Evolutionary conservation across 1,139 yeast genomes (phyloP), one percentile per base, ranked within the genome.

Genomic region (Nakaseomyces kungkrabaensis): DNA sequence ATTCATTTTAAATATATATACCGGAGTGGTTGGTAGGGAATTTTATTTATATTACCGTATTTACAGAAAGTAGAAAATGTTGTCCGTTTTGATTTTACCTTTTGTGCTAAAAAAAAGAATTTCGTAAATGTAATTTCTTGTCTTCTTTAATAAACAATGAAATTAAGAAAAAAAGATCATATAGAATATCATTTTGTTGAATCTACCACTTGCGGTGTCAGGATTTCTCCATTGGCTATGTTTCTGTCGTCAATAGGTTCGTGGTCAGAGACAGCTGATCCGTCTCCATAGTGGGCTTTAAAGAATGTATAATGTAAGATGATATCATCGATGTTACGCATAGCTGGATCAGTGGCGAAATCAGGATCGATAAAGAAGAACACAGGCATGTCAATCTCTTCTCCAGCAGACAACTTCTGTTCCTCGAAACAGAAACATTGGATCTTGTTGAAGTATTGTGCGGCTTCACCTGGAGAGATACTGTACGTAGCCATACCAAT

Each of bases 381-480:
- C 17, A 92, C 90, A 0, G 99, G 99, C 98, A 94, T 92, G 64
- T 94, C 99, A 13, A 94, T 96, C 66, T 92, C 97, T 70, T 94
- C 99, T 5, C 97, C 97, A 1, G 97, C 96, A 51, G 83, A 77
- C 56, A 92, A 73, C 66, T 88, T 77, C 68, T 92, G 99, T 66
- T 92, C 98, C 70, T 92, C 99, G 65, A 94, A 92, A 66, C 99
- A 92, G 71, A 92, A 92, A 68, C 99, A 92, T 67, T 92, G 98
- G 62, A 92, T 92, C 69, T 92, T 92, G 71, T 88, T 87, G 72
- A 92, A 92, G 68, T 92, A 94, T 5, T 89, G 96, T 0, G 97
- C 96, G 8, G 94, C 96, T 59, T 86, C 90, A 58, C 92, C 97
- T 0, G 99, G 99, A 0, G 96, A 81, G 45, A 94, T 96, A 8